Evolutionary conservation across 140 eudicot species (phyloP), one percentile per base, ranked within the genome.

Genomic region (Senecio squalidus): DNA sequence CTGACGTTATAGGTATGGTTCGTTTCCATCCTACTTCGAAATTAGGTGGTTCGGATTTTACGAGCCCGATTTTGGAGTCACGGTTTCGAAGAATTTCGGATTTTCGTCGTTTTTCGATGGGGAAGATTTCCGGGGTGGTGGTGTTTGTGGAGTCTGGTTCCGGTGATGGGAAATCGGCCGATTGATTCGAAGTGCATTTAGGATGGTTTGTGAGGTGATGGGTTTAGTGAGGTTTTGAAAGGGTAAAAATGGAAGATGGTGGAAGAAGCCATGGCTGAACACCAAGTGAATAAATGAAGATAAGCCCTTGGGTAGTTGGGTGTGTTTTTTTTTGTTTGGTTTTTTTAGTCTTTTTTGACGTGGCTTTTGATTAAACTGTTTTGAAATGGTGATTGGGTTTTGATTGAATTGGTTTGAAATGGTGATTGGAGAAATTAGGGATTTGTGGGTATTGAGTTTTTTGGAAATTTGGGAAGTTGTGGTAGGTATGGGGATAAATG

Each of bases 1-100:
- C 97, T 21, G 78, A 13, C 0, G 82, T 81, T 5, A 83, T 86
- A 2, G 89, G 83, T 36, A 80, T 82, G 0, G 94, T 90, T 25
- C 97, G 48, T 44, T 90, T 90, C 97, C 97, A 90, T 39, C 97
- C 97, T 5, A 90, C 70, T 79, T 90, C 97, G 9, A 78, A 80
- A 39, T 90, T 90, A 0, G 78, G 87, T 0, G 97, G 97, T 38
- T 86, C 95, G 1, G 90, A 84, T 60, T 80, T 86, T 1, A 69
- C 80, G 0, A 90, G 78, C 11, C 80, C 81, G 0, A 57, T 43
- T 33, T 80, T 52, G 5, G 86, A 55, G 22, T 66, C 76, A 6
- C 94, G 74, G 63, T 86, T 85, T 0, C 98, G 78, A 11, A 86
- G 58, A 30, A 91, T 91, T 5, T 79, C 96, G 0, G 98, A 86